Conservation (phyloP, 2,329 filamentous ascomycete species). For the Aspergillus terreus region DNA sequence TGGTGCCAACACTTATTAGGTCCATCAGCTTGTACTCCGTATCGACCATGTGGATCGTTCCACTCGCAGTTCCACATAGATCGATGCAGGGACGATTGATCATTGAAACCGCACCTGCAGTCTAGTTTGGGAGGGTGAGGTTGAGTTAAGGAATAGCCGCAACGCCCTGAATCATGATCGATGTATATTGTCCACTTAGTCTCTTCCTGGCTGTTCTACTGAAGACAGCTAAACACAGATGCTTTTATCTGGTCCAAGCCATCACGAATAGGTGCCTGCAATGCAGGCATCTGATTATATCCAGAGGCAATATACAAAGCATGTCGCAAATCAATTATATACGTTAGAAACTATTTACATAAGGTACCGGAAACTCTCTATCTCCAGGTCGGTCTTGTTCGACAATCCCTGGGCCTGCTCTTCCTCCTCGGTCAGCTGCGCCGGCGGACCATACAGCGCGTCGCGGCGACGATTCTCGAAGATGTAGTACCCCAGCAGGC, state of each 20-base stretch:
- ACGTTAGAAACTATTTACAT: constrained; percentile 11
- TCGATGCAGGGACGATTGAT: too few species aligned
- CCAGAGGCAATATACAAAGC: neutral
- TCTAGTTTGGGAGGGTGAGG: too few species aligned
- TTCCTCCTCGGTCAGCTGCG: constrained; percentile 23
- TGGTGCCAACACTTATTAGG: too few species aligned
- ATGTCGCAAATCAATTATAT: neutral
- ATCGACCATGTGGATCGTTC: too few species aligned
- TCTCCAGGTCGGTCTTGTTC: constrained; percentile 33
- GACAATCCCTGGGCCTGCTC: constrained; percentile 29
- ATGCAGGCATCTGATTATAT: neutral
- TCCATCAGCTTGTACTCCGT: too few species aligned
- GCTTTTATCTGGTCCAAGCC: too few species aligned
- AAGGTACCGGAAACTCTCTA: constrained; percentile 34
- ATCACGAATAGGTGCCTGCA: too few species aligned
- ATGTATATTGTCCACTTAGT: neutral
- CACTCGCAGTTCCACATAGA: too few species aligned
- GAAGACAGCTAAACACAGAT: too few species aligned
- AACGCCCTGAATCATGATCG: neutral
- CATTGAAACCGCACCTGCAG: too few species aligned
- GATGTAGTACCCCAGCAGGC: constrained; percentile 26
- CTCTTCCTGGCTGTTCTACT: too few species aligned
- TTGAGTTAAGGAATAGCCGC: too few species aligned
- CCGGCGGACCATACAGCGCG: constrained; percentile 20
- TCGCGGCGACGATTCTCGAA: constrained; percentile 30